Evolutionary conservation across 257 asterid species (phyloP), one percentile per base, ranked within the genome.

Genomic region (Solanum clarkiae): DNA sequence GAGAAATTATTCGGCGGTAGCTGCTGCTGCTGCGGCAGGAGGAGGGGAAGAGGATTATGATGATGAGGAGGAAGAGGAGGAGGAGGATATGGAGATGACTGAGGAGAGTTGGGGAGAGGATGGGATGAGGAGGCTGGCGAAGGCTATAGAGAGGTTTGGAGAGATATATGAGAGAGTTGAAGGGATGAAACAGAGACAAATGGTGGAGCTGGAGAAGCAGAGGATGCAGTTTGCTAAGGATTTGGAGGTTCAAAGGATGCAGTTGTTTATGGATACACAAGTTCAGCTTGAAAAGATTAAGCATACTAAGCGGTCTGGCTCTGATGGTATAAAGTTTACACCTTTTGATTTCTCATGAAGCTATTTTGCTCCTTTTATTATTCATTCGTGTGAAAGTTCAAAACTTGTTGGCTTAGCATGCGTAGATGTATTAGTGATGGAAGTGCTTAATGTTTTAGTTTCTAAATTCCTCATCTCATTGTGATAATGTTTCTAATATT

Each of bases 161-260:
- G 94, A 94, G 85, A 90, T 89, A 59, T 95, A 92, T 29, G 97
- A 94, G 93, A 92, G 92, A 84, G 97, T 94, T 66, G 98, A 95
- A 88, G 85, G 84, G 77, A 90, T 91, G 95, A 95, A 94, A 84
- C 96, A 92, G 93, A 91, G 90, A 86, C 97, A 94, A 88, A 95
- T 92, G 95, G 88, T 94, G 87, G 98, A 94, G 87, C 86, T 95
- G 90, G 99, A 95, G 89, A 94, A 94, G 89, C 93, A 92, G 92
- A 91, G 98, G 90, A 93, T 95, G 94, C 94, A 92, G 87, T 91
- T 95, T 87, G 91, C 94, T 2, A 94, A 92, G 86, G 98, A 94
- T 88, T 91, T 94, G 92, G 99, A 95, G 90, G 96, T 94, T 75
- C 97, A 94, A 90, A 94, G 97, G 90, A 94, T 92, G 97, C 89